These are phyloP conservation scores for Vitis cinerea DNA, from an alignment of 164 flowering plant species.

Conservation along the genomic window DNA sequence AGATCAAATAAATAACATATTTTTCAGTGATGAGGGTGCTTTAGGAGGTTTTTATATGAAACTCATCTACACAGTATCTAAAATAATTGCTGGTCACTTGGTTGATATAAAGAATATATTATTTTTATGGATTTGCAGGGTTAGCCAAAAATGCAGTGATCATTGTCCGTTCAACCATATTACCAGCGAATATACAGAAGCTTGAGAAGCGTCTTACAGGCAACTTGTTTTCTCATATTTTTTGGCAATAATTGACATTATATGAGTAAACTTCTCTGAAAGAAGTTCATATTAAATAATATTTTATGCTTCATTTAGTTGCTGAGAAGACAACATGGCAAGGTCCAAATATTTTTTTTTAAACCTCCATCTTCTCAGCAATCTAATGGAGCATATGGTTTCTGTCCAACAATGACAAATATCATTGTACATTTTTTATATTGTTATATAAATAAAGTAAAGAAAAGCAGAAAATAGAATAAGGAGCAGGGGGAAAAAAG, in stretches of 20 bases:
- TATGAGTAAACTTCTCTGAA: background rate
- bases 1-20: slow-evolving; percentile 45
- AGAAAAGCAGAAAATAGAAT: too few relatives aligned
- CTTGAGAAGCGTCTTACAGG: slow-evolving; percentile 70
- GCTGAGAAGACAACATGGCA: background rate
- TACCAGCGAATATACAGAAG: slow-evolving; percentile 42
- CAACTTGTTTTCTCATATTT: slow-evolving; percentile 9
- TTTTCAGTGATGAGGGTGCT: slow-evolving; percentile 49
- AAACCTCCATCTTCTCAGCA: background rate
- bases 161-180: slow-evolving; percentile 53
- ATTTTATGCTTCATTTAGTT: background rate
- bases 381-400: background rate
- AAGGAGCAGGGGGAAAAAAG: too few relatives aligned
- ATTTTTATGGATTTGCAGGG: slow-evolving; percentile 36
- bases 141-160: slow-evolving; percentile 50
- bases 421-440: background rate
- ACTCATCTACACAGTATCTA: slow-evolving; percentile 4
- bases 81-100: slow-evolving; percentile 2
- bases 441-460: too few relatives aligned
- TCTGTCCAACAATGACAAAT: background rate
- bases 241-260: background rate
- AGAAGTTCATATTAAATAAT: background rate
- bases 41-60: slow-evolving; percentile 41
- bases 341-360: background rate
- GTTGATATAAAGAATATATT: background rate